Percentiles rank a stretch among this genome's conserved stretches.
Evolutionary conservation across 305 asterid species (phyloP).

Genomic region (Fraxinus angustifolia): DNA sequence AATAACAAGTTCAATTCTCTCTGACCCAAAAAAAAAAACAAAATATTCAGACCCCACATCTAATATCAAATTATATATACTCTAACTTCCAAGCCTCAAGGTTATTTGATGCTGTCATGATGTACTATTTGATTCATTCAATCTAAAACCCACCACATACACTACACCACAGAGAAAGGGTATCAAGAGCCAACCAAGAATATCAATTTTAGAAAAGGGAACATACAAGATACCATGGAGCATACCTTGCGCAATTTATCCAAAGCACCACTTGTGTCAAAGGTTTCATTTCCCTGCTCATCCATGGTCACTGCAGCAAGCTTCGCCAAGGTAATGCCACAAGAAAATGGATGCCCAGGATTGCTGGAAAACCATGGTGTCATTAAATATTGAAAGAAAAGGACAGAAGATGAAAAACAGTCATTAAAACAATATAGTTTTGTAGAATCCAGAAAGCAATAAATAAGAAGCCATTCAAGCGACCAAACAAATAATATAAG

Average conservation of each 20-base stretch:
- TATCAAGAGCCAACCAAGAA: background rate
- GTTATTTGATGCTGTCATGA: background rate
- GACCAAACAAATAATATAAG: slow-evolving; percentile 4
- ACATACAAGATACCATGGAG: slow-evolving; percentile 21
- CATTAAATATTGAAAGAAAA: slow-evolving; percentile 25
- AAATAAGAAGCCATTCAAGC: slow-evolving; percentile 17
- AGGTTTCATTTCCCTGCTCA: slow-evolving; percentile 97
- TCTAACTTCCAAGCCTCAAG: background rate
- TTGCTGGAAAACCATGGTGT: slow-evolving; percentile 49
- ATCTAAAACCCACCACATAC: slow-evolving; percentile 5
- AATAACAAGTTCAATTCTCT: background rate
- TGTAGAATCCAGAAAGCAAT: slow-evolving; percentile 5
- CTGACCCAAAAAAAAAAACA: background rate
- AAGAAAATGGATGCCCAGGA: slow-evolving; percentile 89
- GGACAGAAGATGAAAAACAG: slow-evolving; percentile 11
- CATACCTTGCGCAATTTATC: slow-evolving; percentile 95
- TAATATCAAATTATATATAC: background rate
- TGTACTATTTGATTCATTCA: background rate
- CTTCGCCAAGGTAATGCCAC: slow-evolving; percentile 92
- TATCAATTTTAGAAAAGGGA: slow-evolving; percentile 13
- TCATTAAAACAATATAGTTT: background rate
- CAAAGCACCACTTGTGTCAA: slow-evolving; percentile 96
- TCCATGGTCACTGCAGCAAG: slow-evolving; percentile 99
- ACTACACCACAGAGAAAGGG: slow-evolving; percentile 14
- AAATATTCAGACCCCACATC: background rate